Conservation (phyloP, 495 filamentous ascomycete genomes). For the Aspergillus leporis region DNA sequence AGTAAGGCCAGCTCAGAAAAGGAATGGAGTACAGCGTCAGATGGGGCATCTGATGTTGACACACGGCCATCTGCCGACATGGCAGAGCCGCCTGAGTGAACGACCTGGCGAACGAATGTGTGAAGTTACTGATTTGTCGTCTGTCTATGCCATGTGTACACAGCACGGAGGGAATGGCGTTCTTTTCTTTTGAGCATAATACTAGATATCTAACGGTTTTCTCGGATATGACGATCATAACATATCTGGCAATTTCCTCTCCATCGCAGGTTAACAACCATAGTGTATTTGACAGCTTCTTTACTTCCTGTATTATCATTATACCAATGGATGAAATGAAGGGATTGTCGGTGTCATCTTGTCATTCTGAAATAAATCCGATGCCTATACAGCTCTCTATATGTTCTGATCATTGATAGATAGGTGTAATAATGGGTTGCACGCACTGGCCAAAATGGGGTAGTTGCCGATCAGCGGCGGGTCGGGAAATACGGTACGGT, state of each 20-base stretch:
- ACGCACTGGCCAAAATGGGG: background rate
- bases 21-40: slow-evolving; percentile 47
- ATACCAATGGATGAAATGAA: background rate
- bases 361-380: too few relatives aligned
- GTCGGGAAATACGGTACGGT: background rate
- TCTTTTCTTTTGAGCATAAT: slow-evolving; percentile 14
- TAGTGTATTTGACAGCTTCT: slow-evolving; percentile 2
- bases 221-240: background rate
- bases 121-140: slow-evolving; percentile 1
- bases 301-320: slow-evolving; percentile 3
- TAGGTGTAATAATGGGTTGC: background rate
- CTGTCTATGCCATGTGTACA: slow-evolving; percentile 11
- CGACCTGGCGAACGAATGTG: background rate
- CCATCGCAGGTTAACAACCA: background rate
- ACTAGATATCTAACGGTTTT: background rate
- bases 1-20: slow-evolving; percentile 35
- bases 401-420: too few relatives aligned
- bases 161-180: slow-evolving; percentile 17
- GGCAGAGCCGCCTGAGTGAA: slow-evolving; percentile 41
- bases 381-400: too few relatives aligned
- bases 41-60: slow-evolving; percentile 34
- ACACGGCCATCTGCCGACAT: slow-evolving; percentile 28
- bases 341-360: too few relatives aligned
- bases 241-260: background rate
- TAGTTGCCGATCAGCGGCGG: background rate